Percentiles rank a stretch among this genome's conserved stretches.
phyloP scores from a whole-genome alignment of 495 filamentous ascomycete genomes.

The Saxophila tyrrhenica region DNA sequence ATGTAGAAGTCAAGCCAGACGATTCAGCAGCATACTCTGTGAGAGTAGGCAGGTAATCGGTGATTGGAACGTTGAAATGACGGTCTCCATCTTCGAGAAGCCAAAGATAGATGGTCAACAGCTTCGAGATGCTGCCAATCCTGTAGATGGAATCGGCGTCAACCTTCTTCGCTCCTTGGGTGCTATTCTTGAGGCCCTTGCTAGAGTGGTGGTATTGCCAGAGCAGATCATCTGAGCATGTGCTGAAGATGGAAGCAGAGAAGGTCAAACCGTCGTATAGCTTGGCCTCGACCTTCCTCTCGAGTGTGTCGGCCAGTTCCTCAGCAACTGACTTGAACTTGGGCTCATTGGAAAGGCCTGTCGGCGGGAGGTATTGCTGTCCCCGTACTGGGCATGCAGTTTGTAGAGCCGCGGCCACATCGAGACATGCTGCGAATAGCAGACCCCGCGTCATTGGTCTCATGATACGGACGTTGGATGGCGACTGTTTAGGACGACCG shows the following conservation, averaged over 20 bases:
- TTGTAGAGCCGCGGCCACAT: not conserved
- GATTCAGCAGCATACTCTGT: slow-evolving; percentile 7
- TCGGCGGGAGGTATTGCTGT: not conserved
- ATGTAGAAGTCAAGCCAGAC: slow-evolving; percentile 24
- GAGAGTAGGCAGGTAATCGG: slow-evolving; percentile 1
- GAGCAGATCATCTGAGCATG: not conserved
- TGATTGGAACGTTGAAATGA: not conserved
- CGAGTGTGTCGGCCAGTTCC: not conserved
- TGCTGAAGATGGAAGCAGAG: not conserved
- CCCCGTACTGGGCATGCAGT: not conserved
- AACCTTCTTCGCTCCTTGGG: not conserved
- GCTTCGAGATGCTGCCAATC: slow-evolving; percentile 6
- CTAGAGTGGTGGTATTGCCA: not conserved
- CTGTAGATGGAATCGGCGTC: slow-evolving; percentile 2
- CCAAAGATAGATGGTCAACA: slow-evolving; percentile 1
- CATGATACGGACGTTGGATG: too few relatives aligned
- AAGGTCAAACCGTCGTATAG: not conserved
- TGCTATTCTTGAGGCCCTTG: not conserved
- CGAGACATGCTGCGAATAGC: not conserved
- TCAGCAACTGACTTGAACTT: not conserved
- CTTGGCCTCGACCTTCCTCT: not conserved
- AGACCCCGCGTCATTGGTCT: too few relatives aligned
- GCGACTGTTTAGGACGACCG: too few relatives aligned
- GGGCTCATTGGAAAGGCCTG: not conserved
- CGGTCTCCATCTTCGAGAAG: not conserved